These are phyloP conservation scores for Fraxinus baroniana DNA, from an alignment of 305 asterid genomes.

Conservation along the genomic window DNA sequence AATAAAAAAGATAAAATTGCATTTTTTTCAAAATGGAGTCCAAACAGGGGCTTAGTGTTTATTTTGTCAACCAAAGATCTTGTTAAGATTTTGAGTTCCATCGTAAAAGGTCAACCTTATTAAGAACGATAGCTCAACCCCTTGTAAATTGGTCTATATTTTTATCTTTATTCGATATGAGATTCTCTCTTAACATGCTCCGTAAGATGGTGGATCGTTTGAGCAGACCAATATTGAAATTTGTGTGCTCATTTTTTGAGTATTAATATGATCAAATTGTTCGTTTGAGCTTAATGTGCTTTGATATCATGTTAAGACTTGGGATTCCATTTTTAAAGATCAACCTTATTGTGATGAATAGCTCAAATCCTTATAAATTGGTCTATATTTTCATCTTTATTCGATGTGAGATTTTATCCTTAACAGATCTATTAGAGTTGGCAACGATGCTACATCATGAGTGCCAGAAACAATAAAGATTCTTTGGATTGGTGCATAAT, in stretches of 20 bases:
- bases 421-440: background rate
- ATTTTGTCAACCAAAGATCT: background rate
- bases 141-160: background rate
- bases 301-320: too few species aligned
- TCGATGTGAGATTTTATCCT: background rate
- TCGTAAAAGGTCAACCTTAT: background rate
- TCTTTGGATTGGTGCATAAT: background rate
- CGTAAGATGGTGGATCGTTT: background rate
- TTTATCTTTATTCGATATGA: background rate
- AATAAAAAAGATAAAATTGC: background rate
- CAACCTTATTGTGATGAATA: background rate
- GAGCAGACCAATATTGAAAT: background rate
- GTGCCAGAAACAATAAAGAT: background rate
- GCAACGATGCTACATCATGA: background rate
- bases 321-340: background rate
- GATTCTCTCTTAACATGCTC: background rate
- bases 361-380: background rate
- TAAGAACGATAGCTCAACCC: background rate
- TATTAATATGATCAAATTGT: background rate
- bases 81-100: background rate
- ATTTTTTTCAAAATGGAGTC: background rate
- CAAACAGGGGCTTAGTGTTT: background rate
- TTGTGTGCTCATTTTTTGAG: background rate
- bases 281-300: too few species aligned
- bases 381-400: too few species aligned